phyloP scores from a whole-genome alignment of 331 rosid genomes.

The Malus hybrid region DNA sequence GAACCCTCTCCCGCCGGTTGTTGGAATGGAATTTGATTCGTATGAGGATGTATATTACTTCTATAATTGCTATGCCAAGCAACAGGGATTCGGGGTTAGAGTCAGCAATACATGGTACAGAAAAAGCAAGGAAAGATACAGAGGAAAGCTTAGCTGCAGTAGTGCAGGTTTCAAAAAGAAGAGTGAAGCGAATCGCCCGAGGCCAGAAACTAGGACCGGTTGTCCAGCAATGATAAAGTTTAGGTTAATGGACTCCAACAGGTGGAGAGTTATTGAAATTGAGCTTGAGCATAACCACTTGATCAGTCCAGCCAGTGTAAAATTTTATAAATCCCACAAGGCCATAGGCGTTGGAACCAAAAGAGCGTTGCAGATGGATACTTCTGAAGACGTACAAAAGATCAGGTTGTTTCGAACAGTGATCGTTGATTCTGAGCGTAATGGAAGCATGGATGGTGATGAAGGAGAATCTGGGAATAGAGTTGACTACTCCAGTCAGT shows the following conservation, averaged over 20 bases:
- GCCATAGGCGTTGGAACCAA: slow-evolving; percentile 44
- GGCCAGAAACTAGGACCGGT: slow-evolving; percentile 75
- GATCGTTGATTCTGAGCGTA: slow-evolving; percentile 41
- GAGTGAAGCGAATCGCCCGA: slow-evolving; percentile 66
- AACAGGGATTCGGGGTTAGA: slow-evolving; percentile 73
- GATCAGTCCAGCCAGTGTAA: slow-evolving; percentile 52
- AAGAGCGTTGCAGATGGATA: slow-evolving; percentile 45
- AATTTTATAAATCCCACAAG: slow-evolving; percentile 65
- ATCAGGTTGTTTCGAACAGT: slow-evolving; percentile 47
- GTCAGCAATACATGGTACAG: slow-evolving; percentile 75
- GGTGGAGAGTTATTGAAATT: slow-evolving; percentile 78
- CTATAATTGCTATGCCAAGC: slow-evolving; percentile 66
- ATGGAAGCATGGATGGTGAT: slow-evolving; percentile 29
- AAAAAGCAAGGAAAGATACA: slow-evolving; percentile 61
- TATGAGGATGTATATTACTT: slow-evolving; percentile 68
- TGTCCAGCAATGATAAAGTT: slow-evolving; percentile 80
- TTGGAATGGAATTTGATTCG: slow-evolving; percentile 69
- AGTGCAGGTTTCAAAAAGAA: slow-evolving; percentile 74
- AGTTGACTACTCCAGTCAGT: slow-evolving; percentile 33
- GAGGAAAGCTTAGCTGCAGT: slow-evolving; percentile 73
- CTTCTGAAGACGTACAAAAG: slow-evolving; percentile 41
- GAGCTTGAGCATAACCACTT: slow-evolving; percentile 78
- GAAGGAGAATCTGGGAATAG: slow-evolving; percentile 25
- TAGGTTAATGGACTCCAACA: slow-evolving; percentile 57
- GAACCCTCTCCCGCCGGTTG: slow-evolving; percentile 54